Base-by-base conservation (phyloP, 2,329 filamentous ascomycete genomes). In the Colletotrichum scovillei region DNA sequence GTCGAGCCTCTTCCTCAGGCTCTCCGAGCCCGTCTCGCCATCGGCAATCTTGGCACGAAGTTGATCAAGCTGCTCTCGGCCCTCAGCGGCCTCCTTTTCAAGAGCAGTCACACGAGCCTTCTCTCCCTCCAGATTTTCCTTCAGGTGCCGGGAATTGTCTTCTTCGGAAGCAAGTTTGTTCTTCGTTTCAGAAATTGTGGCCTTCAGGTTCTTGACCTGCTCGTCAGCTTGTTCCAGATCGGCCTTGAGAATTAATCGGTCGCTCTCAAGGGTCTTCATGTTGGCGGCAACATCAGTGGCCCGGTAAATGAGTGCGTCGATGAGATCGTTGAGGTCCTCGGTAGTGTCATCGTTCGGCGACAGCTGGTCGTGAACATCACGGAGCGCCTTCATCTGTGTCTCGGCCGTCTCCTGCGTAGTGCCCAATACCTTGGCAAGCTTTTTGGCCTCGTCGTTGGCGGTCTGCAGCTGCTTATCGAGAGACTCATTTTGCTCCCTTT, bases 1-100 rank as follows among this genome's bases (percentile, higher is more conserved):
- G 55, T 92, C 90, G 4, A 97, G 87, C 67, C 92, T 90, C 81
- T 92, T 92, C 68, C 93, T 91, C 67, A 98, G 84, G 32, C 90
- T 91, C 81, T 95, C 94, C 0, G 94, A 95, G 5, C 95, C 95
- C 3, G 92, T 95, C 81, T 97, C 94, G 19, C 94, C 95, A 75
- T 95, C 93, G 1, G 93, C 91, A 79, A 97, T 92, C 80, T 93
- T 93, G 19, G 86, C 85, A 69, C 94, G 90, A 26, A 97, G 84
- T 32, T 89, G 86, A 70, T 88, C 89, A 26, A 97, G 87, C 77
- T 97, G 92, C 16, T 88, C 85, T 52, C 93, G 91, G 73, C 93
- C 91, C 69, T 93, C 91, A 2, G 88, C 86, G 3, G 91, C 81
- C 77, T 92, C 89, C 32, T 78, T 80, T 77, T 92, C 89, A 0